These are phyloP conservation scores for Talaromyces proteolyticus DNA, from an alignment of 495 filamentous ascomycete species.

Conservation along the genomic window DNA sequence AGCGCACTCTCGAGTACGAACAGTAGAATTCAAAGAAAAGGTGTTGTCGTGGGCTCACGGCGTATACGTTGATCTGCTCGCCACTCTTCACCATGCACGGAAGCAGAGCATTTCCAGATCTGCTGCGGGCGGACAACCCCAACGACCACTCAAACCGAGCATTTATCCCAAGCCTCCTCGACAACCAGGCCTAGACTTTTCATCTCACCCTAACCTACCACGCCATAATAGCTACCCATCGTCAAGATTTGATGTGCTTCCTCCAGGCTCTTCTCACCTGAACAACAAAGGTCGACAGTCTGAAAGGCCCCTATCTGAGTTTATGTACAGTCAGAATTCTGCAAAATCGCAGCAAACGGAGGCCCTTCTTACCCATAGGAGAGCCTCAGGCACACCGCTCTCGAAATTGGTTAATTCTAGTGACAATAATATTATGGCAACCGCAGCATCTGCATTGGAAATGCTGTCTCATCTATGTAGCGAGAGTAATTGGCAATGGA, in stretches of 20 bases:
- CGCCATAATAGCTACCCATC: constrained; percentile 40
- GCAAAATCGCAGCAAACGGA: constrained; percentile 20
- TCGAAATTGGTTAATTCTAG: constrained; percentile 30
- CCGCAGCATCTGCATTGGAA: constrained; percentile 67
- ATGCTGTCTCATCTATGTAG: constrained; percentile 76
- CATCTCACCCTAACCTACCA: constrained; percentile 15
- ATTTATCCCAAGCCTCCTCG: constrained; percentile 63
- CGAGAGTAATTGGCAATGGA: constrained; percentile 88
- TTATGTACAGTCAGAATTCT: constrained; percentile 9
- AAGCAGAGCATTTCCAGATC: constrained; percentile 34
- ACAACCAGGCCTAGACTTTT: constrained; percentile 40
- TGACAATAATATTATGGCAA: constrained; percentile 27
- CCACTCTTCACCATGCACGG: constrained; percentile 61
- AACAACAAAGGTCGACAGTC: constrained; percentile 14
- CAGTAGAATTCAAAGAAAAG: constrained; percentile 70
- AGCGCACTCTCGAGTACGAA: constrained; percentile 22
- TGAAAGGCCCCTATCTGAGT: background rate
- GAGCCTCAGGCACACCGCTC: constrained; percentile 20
- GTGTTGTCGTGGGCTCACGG: constrained; percentile 79
- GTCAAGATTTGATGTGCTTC: constrained; percentile 27
- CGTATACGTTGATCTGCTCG: constrained; percentile 80
- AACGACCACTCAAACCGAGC: constrained; percentile 42
- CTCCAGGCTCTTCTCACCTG: constrained; percentile 10
- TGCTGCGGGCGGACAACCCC: constrained; percentile 23
- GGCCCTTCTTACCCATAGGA: constrained; percentile 23